phyloP scores from a whole-genome alignment of 2,329 filamentous ascomycete genomes.

The Endoconidiophora polonica region DNA sequence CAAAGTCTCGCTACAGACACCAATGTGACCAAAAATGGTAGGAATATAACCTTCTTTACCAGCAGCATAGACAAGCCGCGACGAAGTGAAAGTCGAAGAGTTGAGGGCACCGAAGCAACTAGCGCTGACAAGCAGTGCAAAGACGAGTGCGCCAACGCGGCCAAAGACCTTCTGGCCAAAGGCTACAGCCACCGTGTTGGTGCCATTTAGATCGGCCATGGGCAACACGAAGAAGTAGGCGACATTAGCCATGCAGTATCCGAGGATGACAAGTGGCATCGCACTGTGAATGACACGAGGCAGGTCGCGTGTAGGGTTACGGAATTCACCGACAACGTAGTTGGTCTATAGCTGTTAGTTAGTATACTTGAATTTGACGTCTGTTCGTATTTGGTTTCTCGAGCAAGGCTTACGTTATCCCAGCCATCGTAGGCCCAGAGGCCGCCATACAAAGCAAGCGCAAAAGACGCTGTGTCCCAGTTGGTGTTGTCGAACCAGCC shows the following conservation, averaged over 20 bases:
- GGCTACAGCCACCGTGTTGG: slow-evolving; percentile 89
- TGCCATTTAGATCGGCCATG: slow-evolving; percentile 58
- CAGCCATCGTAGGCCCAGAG: slow-evolving; percentile 98
- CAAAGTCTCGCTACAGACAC: slow-evolving; percentile 36
- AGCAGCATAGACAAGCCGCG: slow-evolving; percentile 80
- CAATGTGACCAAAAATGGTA: slow-evolving; percentile 64
- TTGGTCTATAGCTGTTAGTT: slow-evolving; percentile 30
- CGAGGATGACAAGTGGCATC: slow-evolving; percentile 82
- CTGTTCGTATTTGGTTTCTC: no score
- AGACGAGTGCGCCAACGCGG: slow-evolving; percentile 58
- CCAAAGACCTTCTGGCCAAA: slow-evolving; percentile 89
- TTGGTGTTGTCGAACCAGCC: slow-evolving; percentile 83
- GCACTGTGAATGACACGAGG: slow-evolving; percentile 92
- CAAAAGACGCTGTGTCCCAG: slow-evolving; percentile 68
- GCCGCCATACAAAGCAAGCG: slow-evolving; percentile 84
- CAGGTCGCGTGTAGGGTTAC: slow-evolving; percentile 75
- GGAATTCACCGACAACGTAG: slow-evolving; percentile 94
- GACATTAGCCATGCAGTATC: slow-evolving; percentile 80
- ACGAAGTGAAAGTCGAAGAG: slow-evolving; percentile 83
- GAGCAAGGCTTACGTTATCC: slow-evolving; percentile 62
- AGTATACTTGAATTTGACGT: slow-evolving; percentile 3
- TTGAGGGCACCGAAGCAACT: slow-evolving; percentile 93
- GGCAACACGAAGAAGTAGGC: slow-evolving; percentile 92
- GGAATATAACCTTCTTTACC: slow-evolving; percentile 93
- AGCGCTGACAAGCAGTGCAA: slow-evolving; percentile 77